A percentile compares a stretch with the other conserved stretches of the same genome.
Conservation (phyloP, 805 yeast genomes). For the Naumovozyma dairenensis region DNA sequence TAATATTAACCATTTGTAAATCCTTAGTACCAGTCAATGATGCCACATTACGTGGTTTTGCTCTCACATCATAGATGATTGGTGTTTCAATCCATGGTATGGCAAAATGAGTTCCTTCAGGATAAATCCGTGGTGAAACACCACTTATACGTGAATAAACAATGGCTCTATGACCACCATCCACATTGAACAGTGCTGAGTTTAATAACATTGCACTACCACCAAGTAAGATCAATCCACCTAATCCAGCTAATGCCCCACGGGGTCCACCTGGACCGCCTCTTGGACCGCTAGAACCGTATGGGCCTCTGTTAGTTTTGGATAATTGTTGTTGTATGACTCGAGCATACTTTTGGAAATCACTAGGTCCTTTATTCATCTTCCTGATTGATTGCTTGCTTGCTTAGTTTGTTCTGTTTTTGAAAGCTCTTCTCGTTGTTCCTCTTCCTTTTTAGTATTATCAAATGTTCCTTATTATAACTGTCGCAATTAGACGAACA, state of each 20-base stretch:
- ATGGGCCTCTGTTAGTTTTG: conserved; percentile 30
- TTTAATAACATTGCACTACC: conserved; percentile 46
- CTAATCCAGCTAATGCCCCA: conserved; percentile 52
- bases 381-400: background rate
- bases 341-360: conserved; percentile 44
- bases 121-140: conserved; percentile 68
- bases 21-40: conserved; percentile 97
- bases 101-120: conserved; percentile 91
- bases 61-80: conserved; percentile 85
- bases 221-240: conserved; percentile 49
- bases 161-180: conserved; percentile 98
- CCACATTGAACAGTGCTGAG: conserved; percentile 69
- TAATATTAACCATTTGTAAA: conserved; percentile 96
- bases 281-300: conserved; percentile 8
- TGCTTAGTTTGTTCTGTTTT: background rate
- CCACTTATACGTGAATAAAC: conserved; percentile 83
- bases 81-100: conserved; percentile 95
- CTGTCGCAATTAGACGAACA: too few species aligned
- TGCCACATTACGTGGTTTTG: conserved; percentile 93
- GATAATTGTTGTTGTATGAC: conserved; percentile 40
- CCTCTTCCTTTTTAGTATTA: too few species aligned
- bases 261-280: conserved; percentile 30
- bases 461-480: too few species aligned
- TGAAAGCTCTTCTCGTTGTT: background rate
- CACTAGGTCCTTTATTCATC: conserved; percentile 28